phyloP scores from a whole-genome alignment of 331 rosid genomes.

The Rosa hybrid region DNA sequence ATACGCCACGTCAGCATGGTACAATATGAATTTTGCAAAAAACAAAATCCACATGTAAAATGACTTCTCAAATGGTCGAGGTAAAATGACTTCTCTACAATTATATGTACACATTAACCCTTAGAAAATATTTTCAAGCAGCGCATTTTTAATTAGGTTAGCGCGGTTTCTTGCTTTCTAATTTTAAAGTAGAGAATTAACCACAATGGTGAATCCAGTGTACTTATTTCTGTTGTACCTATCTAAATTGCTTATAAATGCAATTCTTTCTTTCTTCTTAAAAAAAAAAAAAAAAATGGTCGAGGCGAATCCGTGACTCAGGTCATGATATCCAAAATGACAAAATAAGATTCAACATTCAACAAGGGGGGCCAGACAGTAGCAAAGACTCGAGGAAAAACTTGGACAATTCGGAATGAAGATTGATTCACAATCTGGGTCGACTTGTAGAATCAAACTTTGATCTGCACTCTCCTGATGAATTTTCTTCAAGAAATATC shows the following conservation, averaged over 20 bases:
- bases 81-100: no score
- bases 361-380: conserved; percentile 5
- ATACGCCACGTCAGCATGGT: background rate
- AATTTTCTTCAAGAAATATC: background rate
- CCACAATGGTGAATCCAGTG: no score
- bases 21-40: background rate
- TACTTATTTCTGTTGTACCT: no score
- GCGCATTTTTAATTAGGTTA: no score
- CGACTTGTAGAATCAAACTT: background rate
- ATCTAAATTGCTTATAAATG: no score
- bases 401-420: background rate
- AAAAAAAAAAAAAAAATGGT: background rate
- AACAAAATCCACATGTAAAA: background rate
- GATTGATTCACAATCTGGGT: background rate
- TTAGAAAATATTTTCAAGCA: no score
- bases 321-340: background rate
- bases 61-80: background rate
- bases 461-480: background rate
- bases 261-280: background rate
- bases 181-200: no score
- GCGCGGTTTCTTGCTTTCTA: no score
- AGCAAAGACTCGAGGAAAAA: background rate
- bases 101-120: no score
- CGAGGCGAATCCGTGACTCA: background rate
- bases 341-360: conserved; percentile 30